Percentiles rank a stretch among this genome's conserved stretches.
phyloP scores from a whole-genome alignment of 805 yeast genomes.

The Suhomyces faveliae region DNA sequence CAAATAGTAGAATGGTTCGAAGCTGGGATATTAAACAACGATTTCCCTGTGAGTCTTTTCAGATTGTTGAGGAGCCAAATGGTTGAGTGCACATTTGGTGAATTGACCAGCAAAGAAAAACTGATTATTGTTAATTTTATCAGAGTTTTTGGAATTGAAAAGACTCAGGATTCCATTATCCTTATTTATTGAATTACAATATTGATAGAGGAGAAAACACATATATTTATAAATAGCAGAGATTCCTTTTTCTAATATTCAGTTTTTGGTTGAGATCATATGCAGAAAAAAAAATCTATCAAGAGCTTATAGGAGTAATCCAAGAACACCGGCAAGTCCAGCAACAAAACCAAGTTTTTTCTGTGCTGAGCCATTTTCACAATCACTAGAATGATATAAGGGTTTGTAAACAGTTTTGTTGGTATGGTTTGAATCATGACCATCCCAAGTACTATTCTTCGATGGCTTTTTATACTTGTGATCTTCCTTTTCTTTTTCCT shows the following conservation, averaged over 20 bases:
- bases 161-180: slow-evolving; percentile 23
- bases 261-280: not conserved
- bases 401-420: slow-evolving; percentile 9
- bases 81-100: slow-evolving; percentile 20
- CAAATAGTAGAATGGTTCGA: slow-evolving; percentile 41
- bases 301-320: slow-evolving; percentile 9
- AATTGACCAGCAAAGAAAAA: slow-evolving; percentile 19
- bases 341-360: slow-evolving; percentile 8
- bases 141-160: slow-evolving; percentile 43
- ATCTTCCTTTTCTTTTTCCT: not conserved
- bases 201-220: not conserved
- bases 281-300: not conserved
- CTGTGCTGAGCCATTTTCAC: slow-evolving; percentile 13
- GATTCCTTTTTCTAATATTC: not conserved
- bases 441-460: not conserved
- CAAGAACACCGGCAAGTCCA: slow-evolving; percentile 11
- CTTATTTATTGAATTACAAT: not conserved
- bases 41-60: slow-evolving; percentile 14
- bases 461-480: not conserved
- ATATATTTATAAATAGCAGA: not conserved
- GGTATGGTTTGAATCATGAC: slow-evolving; percentile 7
- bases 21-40: slow-evolving; percentile 20
- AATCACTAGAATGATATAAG: slow-evolving; percentile 8
- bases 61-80: slow-evolving; percentile 18
- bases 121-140: slow-evolving; percentile 40